Base-by-base conservation (phyloP, 2,329 filamentous ascomycete genomes). In the Karstenula rhodostoma region DNA sequence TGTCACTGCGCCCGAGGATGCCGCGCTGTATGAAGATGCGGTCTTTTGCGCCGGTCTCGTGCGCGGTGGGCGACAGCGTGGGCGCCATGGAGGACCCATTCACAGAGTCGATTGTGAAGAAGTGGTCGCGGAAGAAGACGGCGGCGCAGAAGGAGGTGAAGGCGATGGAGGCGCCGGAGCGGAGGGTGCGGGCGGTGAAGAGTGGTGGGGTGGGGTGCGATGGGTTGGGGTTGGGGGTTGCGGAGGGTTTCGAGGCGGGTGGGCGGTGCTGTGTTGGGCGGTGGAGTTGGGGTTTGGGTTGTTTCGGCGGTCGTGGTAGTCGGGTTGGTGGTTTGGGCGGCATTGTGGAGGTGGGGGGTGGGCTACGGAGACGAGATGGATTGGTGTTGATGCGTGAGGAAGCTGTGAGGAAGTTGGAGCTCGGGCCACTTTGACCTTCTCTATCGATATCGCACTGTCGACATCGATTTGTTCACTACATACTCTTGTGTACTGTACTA, bases 61-160 rank as follows among this genome's bases (percentile, higher is more conserved):
- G 69, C 59, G 73, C 78, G 25, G 61, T n/a, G 0, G 81, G 80
- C 3, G 76, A 81, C 23, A 84, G 72, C 1, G 81, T 80, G 1
- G 82, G 82, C 1, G 78, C 61, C 82, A 84, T 84, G 51, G 77
- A 80, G 19, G 63, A 59, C 33, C 82, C 82, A 35, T 65, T 68
- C 10, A 83, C 74, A 27, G 67, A 68, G 52, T 77, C 73, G 51
- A 76, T 40, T 57, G 79, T 75, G 61, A 79, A 10, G 57, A 78
- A 43, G 59, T 79, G 68, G 72, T 83, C 80, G 64, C 80, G 80
- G 56, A 80, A n/a, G 60, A 73, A 71, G 52, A 72, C 52, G 56
- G 72, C 33, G 27, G 51, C 55, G 56, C 58, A 66, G 29, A 68
- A 27, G 0, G 61, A 56, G 48, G 68, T 50, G 44, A 72, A 23